Evolutionary conservation across 352 stramenopile species (phyloP), one percentile per base, ranked within the genome.

Genomic region (Pythium pyrilobum): DNA sequence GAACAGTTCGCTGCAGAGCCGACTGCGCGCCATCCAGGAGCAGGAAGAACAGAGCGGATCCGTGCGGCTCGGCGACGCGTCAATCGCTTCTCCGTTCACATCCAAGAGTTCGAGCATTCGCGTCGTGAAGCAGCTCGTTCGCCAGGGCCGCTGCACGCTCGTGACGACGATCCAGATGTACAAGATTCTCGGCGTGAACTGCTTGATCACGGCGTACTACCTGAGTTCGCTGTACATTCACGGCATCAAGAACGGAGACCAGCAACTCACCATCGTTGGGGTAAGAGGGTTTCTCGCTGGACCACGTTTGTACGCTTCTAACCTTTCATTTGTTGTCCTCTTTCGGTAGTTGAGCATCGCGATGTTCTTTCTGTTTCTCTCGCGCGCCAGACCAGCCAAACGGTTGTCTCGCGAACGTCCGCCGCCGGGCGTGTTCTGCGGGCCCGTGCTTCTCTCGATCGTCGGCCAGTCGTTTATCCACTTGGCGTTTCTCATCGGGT

Each of bases 51-150:
- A 52, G 77, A 25, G 71, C 3, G 55, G 86, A 2, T 81, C 97
- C 53, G 91, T 98, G 0, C 92, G 95, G 52, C 74, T 98, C 39
- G 96, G 96, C 3, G 96, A 99, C 73, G 96, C 96, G 2, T 98
- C 89, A 1, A 96, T 99, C 38, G 96, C 96, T 16, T 97, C 95
- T 29, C 96, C 96, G 1, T 99, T 99, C 71, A 99, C 96, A 6
- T 95, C 88, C 31, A 71, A 89, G 82, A 67, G 93, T 77, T 74
- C 92, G 69, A 83, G 70, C 29, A 80, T 90, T 21, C 65, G 63
- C 29, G 71, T 83, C 16, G 63, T 63, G 40, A 89, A 97, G 44
- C 81, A 98, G 45, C 86, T 99, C 20, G 60, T 98, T 16, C 85
- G 92, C 49, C 96, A 99, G 65, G 95, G 94, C 15, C 72, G 96